Evolutionary conservation across 2,329 filamentous ascomycete species (phyloP).

Genomic region (Microsporum audouinii): DNA sequence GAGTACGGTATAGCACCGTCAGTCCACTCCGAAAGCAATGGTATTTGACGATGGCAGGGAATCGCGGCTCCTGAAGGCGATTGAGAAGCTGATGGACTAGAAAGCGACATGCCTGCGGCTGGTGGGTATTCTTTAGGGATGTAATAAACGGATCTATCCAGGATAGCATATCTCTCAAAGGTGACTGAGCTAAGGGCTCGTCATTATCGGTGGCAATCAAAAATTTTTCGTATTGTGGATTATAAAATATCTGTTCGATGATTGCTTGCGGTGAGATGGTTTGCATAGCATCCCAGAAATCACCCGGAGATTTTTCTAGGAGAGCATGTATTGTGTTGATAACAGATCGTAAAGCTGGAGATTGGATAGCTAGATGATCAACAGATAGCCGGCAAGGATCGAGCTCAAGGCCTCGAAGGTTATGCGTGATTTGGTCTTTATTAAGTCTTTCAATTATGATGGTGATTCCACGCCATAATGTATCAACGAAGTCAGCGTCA

Average conservation of each 20-base stretch:
- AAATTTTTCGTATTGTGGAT: conserved; percentile 51
- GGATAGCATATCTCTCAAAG: conserved; percentile 53
- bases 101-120: conserved; percentile 69
- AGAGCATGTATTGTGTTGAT: conserved; percentile 60
- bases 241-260: conserved; percentile 71
- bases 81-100: conserved; percentile 64
- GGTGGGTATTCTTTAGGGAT: conserved; percentile 63
- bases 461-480: conserved; percentile 69
- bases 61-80: conserved; percentile 35
- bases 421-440: conserved; percentile 62
- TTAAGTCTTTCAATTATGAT: conserved; percentile 64
- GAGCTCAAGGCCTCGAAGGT: conserved; percentile 66
- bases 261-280: conserved; percentile 68
- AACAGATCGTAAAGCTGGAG: conserved; percentile 54
- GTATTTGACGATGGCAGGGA: conserved; percentile 33
- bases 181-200: conserved; percentile 42
- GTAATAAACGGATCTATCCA: conserved; percentile 71
- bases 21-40: conserved; percentile 39
- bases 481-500: conserved; percentile 46
- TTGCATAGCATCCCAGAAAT: conserved; percentile 82
- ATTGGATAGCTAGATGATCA: conserved; percentile 54
- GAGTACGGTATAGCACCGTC: conserved; percentile 34
- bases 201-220: conserved; percentile 42
- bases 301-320: conserved; percentile 61
- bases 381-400: conserved; percentile 51